These are phyloP conservation scores for Aethionema arabicum DNA, from an alignment of 345 rosid species.

Conservation along the genomic window DNA sequence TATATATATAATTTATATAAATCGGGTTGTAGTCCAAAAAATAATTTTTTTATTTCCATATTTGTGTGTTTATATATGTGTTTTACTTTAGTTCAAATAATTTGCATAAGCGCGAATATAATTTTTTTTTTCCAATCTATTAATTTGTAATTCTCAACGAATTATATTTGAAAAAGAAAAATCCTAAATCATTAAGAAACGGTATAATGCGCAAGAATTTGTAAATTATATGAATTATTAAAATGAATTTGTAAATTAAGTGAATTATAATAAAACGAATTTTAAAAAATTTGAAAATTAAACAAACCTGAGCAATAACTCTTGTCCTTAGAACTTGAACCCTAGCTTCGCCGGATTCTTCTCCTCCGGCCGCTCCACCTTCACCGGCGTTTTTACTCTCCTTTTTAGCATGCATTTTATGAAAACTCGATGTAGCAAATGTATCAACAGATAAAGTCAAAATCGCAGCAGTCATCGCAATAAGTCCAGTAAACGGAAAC, in stretches of 20 bases:
- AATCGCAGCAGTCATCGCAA: constrained; percentile 49
- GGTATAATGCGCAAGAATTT: no score
- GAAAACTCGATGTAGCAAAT: constrained; percentile 43
- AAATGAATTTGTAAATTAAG: constrained; percentile 4
- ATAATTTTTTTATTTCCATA: no score
- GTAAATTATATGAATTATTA: neutral
- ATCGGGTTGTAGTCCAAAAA: no score
- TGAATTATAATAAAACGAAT: neutral
- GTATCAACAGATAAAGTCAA: constrained; percentile 45
- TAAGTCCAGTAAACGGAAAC: constrained; percentile 49
- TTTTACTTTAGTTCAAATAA: neutral
- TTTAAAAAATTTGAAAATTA: neutral
- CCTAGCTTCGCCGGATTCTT: constrained; percentile 26
- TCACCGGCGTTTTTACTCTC: constrained; percentile 20
- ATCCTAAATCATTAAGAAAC: no score
- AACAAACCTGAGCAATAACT: constrained; percentile 51
- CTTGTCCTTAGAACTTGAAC: constrained; percentile 43
- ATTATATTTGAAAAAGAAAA: no score
- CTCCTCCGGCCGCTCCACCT: constrained; percentile 40
- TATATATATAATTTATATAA: no score
- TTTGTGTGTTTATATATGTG: no score
- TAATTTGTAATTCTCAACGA: no score
- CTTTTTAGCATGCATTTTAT: constrained; percentile 38
- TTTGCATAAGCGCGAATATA: no score
- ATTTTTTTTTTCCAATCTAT: no score